These are phyloP conservation scores for Hordeum pubiflorum DNA, from an alignment of 202 grass and related monocot genomes.

Conservation along the genomic window DNA sequence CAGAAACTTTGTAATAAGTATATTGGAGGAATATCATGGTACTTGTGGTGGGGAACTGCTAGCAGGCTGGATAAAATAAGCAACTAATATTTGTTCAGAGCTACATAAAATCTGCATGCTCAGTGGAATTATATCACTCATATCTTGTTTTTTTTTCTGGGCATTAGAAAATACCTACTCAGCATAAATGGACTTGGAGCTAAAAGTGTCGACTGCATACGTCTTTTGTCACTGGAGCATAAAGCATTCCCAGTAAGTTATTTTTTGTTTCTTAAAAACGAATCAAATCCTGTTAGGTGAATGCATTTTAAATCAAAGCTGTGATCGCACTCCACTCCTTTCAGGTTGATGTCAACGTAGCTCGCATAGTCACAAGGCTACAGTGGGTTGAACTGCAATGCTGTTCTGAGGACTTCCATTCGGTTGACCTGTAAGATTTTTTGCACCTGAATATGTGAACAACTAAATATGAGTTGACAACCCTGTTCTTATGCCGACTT, in stretches of 20 bases:
- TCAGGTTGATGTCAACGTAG: conserved; percentile 91
- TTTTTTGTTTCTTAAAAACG: conserved; percentile 1
- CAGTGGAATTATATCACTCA: conserved; percentile 22
- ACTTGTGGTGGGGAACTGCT: conserved; percentile 20
- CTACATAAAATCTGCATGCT: neutral
- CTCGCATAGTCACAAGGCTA: conserved; percentile 81
- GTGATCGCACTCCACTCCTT: conserved; percentile 12
- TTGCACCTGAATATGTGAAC: conserved; percentile 17
- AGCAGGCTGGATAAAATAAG: neutral
- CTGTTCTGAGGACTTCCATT: conserved; percentile 53
- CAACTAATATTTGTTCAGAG: conserved; percentile 17
- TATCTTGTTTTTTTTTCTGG: conserved; percentile 26
- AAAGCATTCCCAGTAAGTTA: conserved; percentile 82
- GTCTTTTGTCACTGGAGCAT: conserved; percentile 73
- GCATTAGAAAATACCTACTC: conserved; percentile 67
- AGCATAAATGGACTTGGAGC: conserved; percentile 80
- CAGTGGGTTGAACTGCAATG: conserved; percentile 77
- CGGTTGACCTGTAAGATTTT: conserved; percentile 53
- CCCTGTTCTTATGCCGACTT: conserved; percentile 20
- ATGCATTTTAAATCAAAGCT: conserved; percentile 11
- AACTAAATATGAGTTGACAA: neutral
- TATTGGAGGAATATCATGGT: neutral
- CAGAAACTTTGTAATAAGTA: conserved; percentile 3
- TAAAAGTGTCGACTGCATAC: conserved; percentile 85
- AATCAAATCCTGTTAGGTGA: neutral